A percentile compares a stretch with the other conserved stretches of the same genome.
These are phyloP conservation scores for Blastocystis hominis DNA, from an alignment of 352 stramenopile genomes.

Conservation along the genomic window DNA sequence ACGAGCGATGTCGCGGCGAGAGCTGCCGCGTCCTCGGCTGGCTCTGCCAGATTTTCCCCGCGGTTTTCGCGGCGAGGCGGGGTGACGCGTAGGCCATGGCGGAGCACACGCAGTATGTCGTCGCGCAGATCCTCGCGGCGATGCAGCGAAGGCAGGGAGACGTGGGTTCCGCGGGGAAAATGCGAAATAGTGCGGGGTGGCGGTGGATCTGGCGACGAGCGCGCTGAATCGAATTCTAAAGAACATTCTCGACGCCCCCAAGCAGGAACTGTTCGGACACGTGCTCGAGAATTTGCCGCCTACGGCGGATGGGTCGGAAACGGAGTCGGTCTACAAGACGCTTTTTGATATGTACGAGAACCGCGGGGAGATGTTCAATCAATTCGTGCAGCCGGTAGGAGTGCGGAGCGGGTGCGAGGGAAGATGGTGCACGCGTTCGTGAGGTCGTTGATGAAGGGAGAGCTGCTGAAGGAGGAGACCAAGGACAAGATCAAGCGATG, in stretches of 20 bases:
- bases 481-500: not conserved
- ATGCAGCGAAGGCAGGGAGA: constrained; percentile 20
- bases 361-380: not conserved
- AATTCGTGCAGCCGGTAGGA: not conserved
- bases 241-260: constrained; percentile 35
- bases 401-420: not conserved
- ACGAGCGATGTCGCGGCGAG: not conserved
- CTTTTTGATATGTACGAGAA: constrained; percentile 46
- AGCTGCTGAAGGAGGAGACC: not conserved
- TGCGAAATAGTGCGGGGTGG: not conserved
- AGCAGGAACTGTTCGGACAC: constrained; percentile 30
- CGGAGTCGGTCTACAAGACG: constrained; percentile 36
- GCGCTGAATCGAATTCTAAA: constrained; percentile 50
- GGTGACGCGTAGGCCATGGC: constrained; percentile 8
- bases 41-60: constrained; percentile 3
- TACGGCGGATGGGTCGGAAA: not conserved
- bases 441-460: constrained; percentile 25
- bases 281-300: constrained; percentile 44
- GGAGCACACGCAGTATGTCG: not conserved
- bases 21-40: constrained; percentile 9
- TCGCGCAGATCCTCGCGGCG: not conserved
- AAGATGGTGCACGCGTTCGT: not conserved
- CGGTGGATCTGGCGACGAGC: constrained; percentile 14
- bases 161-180: not conserved
- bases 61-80: not conserved